Evolutionary conservation across 345 rosid species (phyloP), one percentile per base, ranked within the genome.

Genomic region (Salix brachista): DNA sequence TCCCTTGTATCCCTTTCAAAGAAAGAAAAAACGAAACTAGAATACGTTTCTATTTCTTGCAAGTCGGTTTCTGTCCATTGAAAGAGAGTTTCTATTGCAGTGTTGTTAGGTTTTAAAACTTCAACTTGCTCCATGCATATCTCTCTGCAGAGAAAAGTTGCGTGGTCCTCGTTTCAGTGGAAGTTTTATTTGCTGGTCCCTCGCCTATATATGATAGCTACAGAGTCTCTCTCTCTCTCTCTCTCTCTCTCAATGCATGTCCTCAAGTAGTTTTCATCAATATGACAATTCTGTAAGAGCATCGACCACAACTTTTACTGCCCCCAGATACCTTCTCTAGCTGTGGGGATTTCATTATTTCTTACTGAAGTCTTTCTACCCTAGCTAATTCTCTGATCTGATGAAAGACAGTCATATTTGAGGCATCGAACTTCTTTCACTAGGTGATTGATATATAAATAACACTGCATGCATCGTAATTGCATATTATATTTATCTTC

Each of bases 151-250:
- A 69, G 76, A 69, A 80, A 81, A 81, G 73, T 74, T 44, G 77
- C 42, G 87, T 81, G 91, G 91, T 88, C 91, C 91, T 81, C 54
- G 37, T 74, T 73, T 42, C 50, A 23, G 76, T 64, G 73, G 69
- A 77, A 70, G 81, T 48, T 82, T 65, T 68, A 50, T 70, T 65
- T 26, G 72, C 62, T 84, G 88, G 91, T 86, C 89, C 89, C 89
- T 77, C 77, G 26, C 71, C 84, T 83, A 64, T 68, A 56, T 68
- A 41, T 26, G 75, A 75, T 25, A 66, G 65, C 61, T 71, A 39
- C 64, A 10, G 11, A 39, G 44, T 42, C 1, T 28, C 67, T 64
- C 36, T 25, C 39, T 28, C 36, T n/a, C 34, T 13, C 18, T 8
- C 19, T 65, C 37, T 12, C n/a, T 17, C 19, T 64, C 18, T 66